A percentile compares a stretch with the other conserved stretches of the same genome.
Conservation (phyloP, 768 basidiomycete genomes). For the Mycena rebaudengoi region DNA sequence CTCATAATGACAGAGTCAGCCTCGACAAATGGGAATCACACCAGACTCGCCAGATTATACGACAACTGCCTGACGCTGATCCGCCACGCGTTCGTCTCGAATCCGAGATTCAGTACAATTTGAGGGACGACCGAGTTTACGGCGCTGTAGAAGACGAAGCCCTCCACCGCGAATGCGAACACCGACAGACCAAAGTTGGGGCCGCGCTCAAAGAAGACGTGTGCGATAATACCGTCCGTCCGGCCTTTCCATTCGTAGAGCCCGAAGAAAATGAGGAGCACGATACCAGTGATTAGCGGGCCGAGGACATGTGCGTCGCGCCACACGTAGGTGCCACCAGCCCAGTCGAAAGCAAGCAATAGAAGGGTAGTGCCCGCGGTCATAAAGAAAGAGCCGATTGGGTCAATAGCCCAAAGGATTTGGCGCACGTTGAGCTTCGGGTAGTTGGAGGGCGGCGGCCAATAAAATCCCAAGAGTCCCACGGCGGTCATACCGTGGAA, state of each 20-base stretch:
- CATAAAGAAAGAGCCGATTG: slow-evolving; percentile 22
- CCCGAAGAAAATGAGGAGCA: slow-evolving; percentile 23
- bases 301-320: slow-evolving; percentile 23
- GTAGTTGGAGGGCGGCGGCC: slow-evolving; percentile 26
- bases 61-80: slow-evolving; percentile 26
- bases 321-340: slow-evolving; percentile 26
- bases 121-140: slow-evolving; percentile 28
- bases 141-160: slow-evolving; percentile 28
- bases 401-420: slow-evolving; percentile 23
- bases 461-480: slow-evolving; percentile 27
- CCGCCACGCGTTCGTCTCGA: slow-evolving; percentile 28
- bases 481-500: slow-evolving; percentile 24
- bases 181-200: slow-evolving; percentile 26
- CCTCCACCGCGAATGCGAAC: slow-evolving; percentile 28
- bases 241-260: slow-evolving; percentile 29
- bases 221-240: slow-evolving; percentile 26
- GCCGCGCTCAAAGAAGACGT: slow-evolving; percentile 28
- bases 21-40: no score
- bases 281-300: slow-evolving; percentile 16
- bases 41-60: slow-evolving; percentile 22
- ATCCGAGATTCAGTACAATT: slow-evolving; percentile 24
- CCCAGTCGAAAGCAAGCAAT: slow-evolving; percentile 28
- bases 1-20: no score
- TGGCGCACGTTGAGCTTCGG: slow-evolving; percentile 13
- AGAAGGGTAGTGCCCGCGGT: slow-evolving; percentile 24